phyloP scores from a whole-genome alignment of 306 rosid genomes.

The Gillenia trifoliata region DNA sequence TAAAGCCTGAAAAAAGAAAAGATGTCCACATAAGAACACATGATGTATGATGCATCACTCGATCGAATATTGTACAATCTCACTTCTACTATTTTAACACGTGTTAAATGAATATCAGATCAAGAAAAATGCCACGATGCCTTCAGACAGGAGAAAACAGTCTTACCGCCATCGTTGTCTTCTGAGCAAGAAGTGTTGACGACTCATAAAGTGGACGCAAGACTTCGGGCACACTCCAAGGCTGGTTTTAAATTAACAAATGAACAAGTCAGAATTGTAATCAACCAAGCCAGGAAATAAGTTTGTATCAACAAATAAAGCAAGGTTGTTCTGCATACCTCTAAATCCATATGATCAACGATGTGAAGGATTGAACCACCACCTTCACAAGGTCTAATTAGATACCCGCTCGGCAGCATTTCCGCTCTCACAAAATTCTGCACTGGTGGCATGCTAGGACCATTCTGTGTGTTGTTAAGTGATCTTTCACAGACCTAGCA shows the following conservation, averaged over 20 bases:
- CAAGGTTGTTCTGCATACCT: conserved; percentile 39
- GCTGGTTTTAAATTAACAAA: conserved; percentile 45
- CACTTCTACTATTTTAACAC: neutral
- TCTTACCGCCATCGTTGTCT: conserved; percentile 86
- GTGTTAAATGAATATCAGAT: neutral
- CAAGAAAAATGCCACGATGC: neutral
- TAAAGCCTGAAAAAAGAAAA: conserved; percentile 58
- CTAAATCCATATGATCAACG: conserved; percentile 89
- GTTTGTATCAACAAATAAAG: neutral
- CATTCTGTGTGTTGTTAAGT: conserved; percentile 94
- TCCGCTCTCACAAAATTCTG: conserved; percentile 94
- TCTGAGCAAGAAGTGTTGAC: conserved; percentile 86
- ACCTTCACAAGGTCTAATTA: conserved; percentile 96
- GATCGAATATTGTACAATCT: too few species aligned
- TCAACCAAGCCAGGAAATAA: conserved; percentile 13
- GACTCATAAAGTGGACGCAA: conserved; percentile 93
- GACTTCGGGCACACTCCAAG: conserved; percentile 98
- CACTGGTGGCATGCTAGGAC: conserved; percentile 87
- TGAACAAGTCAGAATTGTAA: conserved; percentile 10
- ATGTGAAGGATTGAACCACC: conserved; percentile 94
- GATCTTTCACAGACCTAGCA: conserved; percentile 94
- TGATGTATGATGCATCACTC: neutral
- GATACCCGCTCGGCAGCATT: conserved; percentile 85
- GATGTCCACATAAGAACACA: conserved; percentile 7
- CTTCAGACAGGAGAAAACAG: neutral